phyloP scores from a whole-genome alignment of 2,329 filamentous ascomycete genomes.

The Penicillium glabrum region DNA sequence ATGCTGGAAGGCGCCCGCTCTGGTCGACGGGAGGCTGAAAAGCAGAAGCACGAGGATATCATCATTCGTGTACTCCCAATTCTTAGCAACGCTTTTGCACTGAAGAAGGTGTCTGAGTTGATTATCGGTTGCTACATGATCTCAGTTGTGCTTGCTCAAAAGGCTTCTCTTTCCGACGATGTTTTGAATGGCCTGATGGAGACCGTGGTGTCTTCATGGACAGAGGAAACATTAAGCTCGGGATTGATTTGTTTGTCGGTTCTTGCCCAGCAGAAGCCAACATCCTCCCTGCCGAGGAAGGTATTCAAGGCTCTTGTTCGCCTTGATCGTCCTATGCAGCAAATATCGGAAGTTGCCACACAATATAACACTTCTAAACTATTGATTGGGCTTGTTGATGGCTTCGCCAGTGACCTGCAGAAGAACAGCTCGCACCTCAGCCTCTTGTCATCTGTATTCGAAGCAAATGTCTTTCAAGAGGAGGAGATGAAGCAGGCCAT shows the following conservation, averaged over 20 bases:
- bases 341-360: slow-evolving; percentile 34
- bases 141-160: slow-evolving; percentile 78
- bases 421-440: slow-evolving; percentile 47
- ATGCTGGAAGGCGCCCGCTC: slow-evolving; percentile 77
- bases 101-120: slow-evolving; percentile 74
- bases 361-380: slow-evolving; percentile 37
- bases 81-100: slow-evolving; percentile 73
- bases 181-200: slow-evolving; percentile 88
- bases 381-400: slow-evolving; percentile 37
- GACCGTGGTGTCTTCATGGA: slow-evolving; percentile 77
- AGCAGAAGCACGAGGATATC: slow-evolving; percentile 75
- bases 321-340: slow-evolving; percentile 31
- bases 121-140: slow-evolving; percentile 92
- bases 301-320: slow-evolving; percentile 59
- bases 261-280: slow-evolving; percentile 74
- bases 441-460: slow-evolving; percentile 39
- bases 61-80: slow-evolving; percentile 68
- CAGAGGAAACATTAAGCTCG: slow-evolving; percentile 67
- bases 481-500: slow-evolving; percentile 33
- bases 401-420: slow-evolving; percentile 34
- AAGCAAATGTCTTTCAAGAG: slow-evolving; percentile 31
- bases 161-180: slow-evolving; percentile 74
- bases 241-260: slow-evolving; percentile 79
- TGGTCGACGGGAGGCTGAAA: slow-evolving; percentile 72
- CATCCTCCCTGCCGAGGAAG: slow-evolving; percentile 66